Percentiles rank a stretch among this genome's conserved stretches.
Conservation (phyloP, 2,329 filamentous ascomycete genomes). For the Coniochaeta sp. region DNA sequence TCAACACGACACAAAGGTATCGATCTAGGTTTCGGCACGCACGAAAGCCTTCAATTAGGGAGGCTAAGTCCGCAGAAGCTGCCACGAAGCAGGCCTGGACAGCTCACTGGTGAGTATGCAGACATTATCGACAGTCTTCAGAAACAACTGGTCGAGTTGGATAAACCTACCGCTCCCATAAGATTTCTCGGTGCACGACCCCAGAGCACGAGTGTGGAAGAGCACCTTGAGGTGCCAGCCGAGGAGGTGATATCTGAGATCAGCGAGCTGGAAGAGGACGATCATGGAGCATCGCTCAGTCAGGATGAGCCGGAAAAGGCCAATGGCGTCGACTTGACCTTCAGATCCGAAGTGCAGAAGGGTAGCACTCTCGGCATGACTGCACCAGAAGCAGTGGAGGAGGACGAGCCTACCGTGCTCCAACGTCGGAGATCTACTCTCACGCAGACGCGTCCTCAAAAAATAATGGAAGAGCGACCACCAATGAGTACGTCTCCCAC, state of each 20-base stretch:
- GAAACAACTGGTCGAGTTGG: slow-evolving; percentile 27
- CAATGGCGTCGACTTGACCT: background rate
- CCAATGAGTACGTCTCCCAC: background rate
- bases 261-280: slow-evolving; percentile 45
- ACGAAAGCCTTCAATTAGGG: slow-evolving; percentile 40
- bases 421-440: background rate
- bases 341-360: background rate
- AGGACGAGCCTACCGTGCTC: no score
- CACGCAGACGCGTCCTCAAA: background rate
- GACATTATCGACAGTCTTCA: slow-evolving; percentile 33
- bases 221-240: background rate
- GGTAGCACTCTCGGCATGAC: background rate
- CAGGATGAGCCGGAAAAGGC: background rate
- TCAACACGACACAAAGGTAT: slow-evolving; percentile 30
- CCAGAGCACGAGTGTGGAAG: background rate
- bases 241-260: slow-evolving; percentile 37
- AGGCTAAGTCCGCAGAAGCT: slow-evolving; percentile 21
- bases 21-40: slow-evolving; percentile 46
- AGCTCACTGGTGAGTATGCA: slow-evolving; percentile 34
- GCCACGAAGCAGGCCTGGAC: slow-evolving; percentile 7
- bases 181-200: slow-evolving; percentile 8
- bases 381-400: background rate
- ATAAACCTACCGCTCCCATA: slow-evolving; percentile 14
- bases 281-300: background rate
- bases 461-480: background rate